These are phyloP conservation scores for Salix udensis DNA, from an alignment of 345 rosid genomes.

Conservation along the genomic window DNA sequence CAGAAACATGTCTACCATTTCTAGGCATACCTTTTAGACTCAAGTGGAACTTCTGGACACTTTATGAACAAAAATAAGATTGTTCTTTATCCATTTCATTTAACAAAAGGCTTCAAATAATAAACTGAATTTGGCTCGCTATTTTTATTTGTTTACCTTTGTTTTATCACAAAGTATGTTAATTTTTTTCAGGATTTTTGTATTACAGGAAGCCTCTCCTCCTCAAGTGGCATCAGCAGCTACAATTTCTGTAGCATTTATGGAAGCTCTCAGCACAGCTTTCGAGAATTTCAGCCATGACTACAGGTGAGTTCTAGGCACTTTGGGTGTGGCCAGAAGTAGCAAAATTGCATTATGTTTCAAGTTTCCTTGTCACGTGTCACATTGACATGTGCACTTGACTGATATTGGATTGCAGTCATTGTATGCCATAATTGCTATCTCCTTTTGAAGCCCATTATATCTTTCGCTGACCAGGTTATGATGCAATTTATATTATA, in stretches of 20 bases:
- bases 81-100: not conserved
- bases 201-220: conserved; percentile 81
- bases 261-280: conserved; percentile 85
- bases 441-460: not conserved
- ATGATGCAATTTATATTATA: not conserved
- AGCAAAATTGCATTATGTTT: not conserved
- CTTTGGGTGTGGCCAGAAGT: conserved; percentile 6
- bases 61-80: not conserved
- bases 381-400: not conserved
- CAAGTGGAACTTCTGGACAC: not conserved
- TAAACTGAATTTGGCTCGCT: not conserved
- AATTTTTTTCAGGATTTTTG: conserved; percentile 12
- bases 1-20: not conserved
- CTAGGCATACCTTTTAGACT: not conserved
- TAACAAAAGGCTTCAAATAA: not conserved
- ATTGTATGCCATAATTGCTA: not conserved
- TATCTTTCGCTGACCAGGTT: not conserved
- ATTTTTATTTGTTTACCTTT: not conserved
- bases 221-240: conserved; percentile 95
- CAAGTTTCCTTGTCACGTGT: not conserved
- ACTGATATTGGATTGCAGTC: not conserved
- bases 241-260: conserved; percentile 88
- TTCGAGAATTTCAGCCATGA: conserved; percentile 80
- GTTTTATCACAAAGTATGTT: not conserved
- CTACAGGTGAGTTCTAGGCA: conserved; percentile 59